These are phyloP conservation scores for Ceratobasidium sp. DNA, from an alignment of 1,284 basidiomycete species.

Conservation along the genomic window DNA sequence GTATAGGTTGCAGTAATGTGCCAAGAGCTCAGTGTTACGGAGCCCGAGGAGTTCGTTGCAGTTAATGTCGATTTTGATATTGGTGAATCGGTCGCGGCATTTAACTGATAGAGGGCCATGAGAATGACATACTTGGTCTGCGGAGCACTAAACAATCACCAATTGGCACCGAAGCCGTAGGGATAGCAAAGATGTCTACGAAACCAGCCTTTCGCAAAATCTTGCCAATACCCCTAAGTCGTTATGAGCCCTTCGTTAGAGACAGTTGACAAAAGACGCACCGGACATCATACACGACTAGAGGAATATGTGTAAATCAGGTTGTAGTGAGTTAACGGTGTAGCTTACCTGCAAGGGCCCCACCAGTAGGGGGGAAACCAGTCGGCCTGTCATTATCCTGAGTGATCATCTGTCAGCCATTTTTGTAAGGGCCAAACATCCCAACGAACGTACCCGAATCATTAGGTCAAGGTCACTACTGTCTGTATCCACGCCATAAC, in stretches of 20 bases:
- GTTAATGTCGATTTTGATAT: slow-evolving; percentile 65
- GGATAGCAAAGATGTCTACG: slow-evolving; percentile 53
- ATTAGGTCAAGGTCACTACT: slow-evolving; percentile 64
- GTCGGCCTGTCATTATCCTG: slow-evolving; percentile 58
- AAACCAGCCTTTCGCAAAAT: slow-evolving; percentile 57
- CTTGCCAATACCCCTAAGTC: slow-evolving; percentile 19
- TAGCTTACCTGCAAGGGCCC: slow-evolving; percentile 54
- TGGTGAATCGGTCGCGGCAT: slow-evolving; percentile 60
- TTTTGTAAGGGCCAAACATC: background rate
- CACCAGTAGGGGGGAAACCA: slow-evolving; percentile 55
- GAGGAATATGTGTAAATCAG: slow-evolving; percentile 8
- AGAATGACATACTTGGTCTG: slow-evolving; percentile 27
- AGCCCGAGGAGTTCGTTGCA: slow-evolving; percentile 68
- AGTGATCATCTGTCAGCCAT: slow-evolving; percentile 3
- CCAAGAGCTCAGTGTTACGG: slow-evolving; percentile 63
- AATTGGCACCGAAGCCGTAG: slow-evolving; percentile 64
- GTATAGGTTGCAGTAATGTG: slow-evolving; percentile 60
- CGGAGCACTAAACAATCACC: slow-evolving; percentile 54
- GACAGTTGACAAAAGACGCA: slow-evolving; percentile 48
- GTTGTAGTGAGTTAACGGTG: background rate
- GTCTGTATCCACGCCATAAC: slow-evolving; percentile 59
- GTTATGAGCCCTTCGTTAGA: slow-evolving; percentile 17
- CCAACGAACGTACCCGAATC: slow-evolving; percentile 56
- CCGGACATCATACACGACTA: slow-evolving; percentile 58
- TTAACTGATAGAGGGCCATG: slow-evolving; percentile 58